Conservation (phyloP, 2,329 filamentous ascomycete species). For the Rhytidhysteron rufulum region DNA sequence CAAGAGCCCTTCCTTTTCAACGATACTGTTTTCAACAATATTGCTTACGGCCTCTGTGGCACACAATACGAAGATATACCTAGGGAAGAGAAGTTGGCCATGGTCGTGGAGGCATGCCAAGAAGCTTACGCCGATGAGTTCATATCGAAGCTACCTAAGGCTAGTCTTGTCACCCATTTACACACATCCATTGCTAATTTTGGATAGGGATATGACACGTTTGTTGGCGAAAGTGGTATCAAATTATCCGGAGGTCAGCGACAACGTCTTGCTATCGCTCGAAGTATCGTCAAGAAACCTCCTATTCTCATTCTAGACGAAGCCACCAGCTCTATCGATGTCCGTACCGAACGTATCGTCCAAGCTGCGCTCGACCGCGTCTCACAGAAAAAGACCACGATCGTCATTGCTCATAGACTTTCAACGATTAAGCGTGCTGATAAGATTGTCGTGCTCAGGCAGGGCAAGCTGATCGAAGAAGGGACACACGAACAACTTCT, state of each 20-base stretch:
- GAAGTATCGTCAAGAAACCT: slow-evolving; percentile 65
- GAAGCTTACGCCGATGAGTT: slow-evolving; percentile 38
- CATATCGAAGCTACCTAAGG: slow-evolving; percentile 27
- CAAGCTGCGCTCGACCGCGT: slow-evolving; percentile 57
- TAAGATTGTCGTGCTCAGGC: slow-evolving; percentile 70
- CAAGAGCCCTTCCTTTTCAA: slow-evolving; percentile 42
- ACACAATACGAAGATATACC: slow-evolving; percentile 49
- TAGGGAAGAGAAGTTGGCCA: slow-evolving; percentile 53
- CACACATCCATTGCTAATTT: background rate
- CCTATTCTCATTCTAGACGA: slow-evolving; percentile 70
- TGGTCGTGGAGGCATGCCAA: slow-evolving; percentile 44
- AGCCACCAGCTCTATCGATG: slow-evolving; percentile 66
- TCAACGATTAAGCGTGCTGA: slow-evolving; percentile 76
- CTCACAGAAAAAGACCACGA: slow-evolving; percentile 62
- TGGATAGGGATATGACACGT: slow-evolving; percentile 62
- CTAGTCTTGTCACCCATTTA: slow-evolving; percentile 1
- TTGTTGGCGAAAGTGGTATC: slow-evolving; percentile 72
- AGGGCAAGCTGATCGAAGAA: slow-evolving; percentile 67
- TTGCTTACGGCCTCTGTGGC: slow-evolving; percentile 35
- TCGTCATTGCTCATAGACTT: slow-evolving; percentile 75
- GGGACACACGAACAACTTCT: slow-evolving; percentile 74
- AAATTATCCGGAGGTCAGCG: slow-evolving; percentile 81
- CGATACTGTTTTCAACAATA: slow-evolving; percentile 36
- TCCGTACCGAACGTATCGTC: slow-evolving; percentile 53
- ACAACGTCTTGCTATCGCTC: slow-evolving; percentile 74